Conservation (phyloP, 139 green algal genomes). For the Mesotaenium endlicherianum region DNA sequence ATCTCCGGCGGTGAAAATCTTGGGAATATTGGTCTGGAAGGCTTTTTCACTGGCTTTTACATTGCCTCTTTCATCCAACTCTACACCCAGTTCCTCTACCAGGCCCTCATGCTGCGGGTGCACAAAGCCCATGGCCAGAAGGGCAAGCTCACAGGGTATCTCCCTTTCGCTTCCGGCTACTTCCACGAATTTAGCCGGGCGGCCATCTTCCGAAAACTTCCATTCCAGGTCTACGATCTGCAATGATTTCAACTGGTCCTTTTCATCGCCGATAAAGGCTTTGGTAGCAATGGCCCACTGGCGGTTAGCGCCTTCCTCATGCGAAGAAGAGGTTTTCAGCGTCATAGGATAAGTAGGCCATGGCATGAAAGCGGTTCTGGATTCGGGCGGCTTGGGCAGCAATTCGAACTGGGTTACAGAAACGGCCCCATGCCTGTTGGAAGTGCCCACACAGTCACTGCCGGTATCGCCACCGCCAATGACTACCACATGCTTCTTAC, state of each 20-base stretch:
- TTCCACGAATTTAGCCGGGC: slow-evolving; percentile 68
- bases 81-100: too few relatives aligned
- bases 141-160: slow-evolving; percentile 83
- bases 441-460: slow-evolving; percentile 93
- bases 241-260: slow-evolving; percentile 74
- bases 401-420: slow-evolving; percentile 89
- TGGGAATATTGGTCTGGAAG: slow-evolving; percentile 78
- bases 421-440: slow-evolving; percentile 72
- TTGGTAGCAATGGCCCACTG: slow-evolving; percentile 88
- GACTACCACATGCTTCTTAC: slow-evolving; percentile 92
- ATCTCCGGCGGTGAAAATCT: slow-evolving; percentile 90
- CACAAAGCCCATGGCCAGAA: slow-evolving; percentile 95
- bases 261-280: slow-evolving; percentile 75
- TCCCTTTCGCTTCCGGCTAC: slow-evolving; percentile 67
- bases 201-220: slow-evolving; percentile 26
- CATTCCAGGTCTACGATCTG: slow-evolving; percentile 62
- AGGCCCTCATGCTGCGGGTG: slow-evolving; percentile 83
- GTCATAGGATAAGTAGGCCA: slow-evolving; percentile 49
- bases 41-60: slow-evolving; percentile 43
- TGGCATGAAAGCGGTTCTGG: background rate
- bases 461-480: slow-evolving; percentile 89
- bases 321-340: too few relatives aligned
- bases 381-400: slow-evolving; percentile 46
- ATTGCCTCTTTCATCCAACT: too few relatives aligned
- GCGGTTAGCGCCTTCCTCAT: too few relatives aligned